Evolutionary conservation across 148 eudicot genomes (phyloP), one percentile per base, ranked within the genome.

Genomic region (Nyssa sinensis): DNA sequence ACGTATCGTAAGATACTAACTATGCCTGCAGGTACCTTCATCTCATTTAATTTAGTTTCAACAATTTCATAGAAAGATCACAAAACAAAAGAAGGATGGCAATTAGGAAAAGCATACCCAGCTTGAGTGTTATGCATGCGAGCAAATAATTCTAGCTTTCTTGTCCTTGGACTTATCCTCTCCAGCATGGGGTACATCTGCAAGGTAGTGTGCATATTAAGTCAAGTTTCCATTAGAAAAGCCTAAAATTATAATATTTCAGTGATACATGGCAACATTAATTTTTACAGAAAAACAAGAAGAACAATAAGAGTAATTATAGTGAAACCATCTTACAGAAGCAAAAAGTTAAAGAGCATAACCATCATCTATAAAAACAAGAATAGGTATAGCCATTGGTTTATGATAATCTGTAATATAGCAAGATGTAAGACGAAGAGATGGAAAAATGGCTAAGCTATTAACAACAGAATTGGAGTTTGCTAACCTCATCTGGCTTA

Each of bases 121-220:
- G 94, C 82, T 70, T 96, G 98, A 24, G 94, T 86, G 76, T 96
- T 96, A 80, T 96, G 98, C 99, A 89, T 96, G 57, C 98, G 92
- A 70, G 98, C 99, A 86, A 96, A 93, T 79, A 96, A 76, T 82
- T 96, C 99, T 69, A 96, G 86, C 70, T 96, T 93, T 82, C 98
- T 88, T 51, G 98, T 92, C 73, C 97, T 82, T 47, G 99, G 99
- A 81, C 94, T 93, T 70, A 91, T 89, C 78, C 98, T 86, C 88
- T 96, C 99, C 64, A 96, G 90, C 93, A 96, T 61, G 27, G 98
- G 85, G 81, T 91, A 93, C 99, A 96, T 93, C 99, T 95, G 87
- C 67, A 77, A 69, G 49, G 64, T 12, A 66, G 66, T 41, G 71
- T 34, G 28, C 41, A 71, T n/a, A 63, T 63, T 44, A 63, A 73